These are phyloP conservation scores for Tetrapisispora taiwanensis DNA, from an alignment of 805 yeast genomes.

Conservation along the genomic window DNA sequence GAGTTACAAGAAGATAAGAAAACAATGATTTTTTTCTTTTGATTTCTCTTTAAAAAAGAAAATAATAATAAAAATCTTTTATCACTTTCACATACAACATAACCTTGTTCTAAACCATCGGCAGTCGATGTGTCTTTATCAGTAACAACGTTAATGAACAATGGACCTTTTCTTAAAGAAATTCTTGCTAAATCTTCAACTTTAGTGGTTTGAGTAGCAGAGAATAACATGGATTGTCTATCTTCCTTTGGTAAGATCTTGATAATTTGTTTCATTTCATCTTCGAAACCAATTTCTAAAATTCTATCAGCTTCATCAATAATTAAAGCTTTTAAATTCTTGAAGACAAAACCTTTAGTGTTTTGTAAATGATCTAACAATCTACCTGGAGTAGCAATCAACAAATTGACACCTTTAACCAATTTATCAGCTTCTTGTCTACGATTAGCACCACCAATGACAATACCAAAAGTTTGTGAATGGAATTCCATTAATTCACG, in stretches of 20 bases:
- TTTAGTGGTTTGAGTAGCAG: conserved; percentile 99
- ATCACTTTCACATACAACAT: conserved; percentile 94
- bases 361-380: conserved; percentile 92
- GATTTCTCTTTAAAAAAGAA: conserved; percentile 87
- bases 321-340: conserved; percentile 84
- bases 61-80: conserved; percentile 82
- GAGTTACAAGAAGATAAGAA: conserved; percentile 94
- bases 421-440: conserved; percentile 95
- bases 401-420: conserved; percentile 82
- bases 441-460: conserved; percentile 97
- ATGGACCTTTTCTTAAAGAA: conserved; percentile 86
- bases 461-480: conserved; percentile 91
- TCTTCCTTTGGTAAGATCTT: conserved; percentile 85
- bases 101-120: conserved; percentile 96
- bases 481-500: conserved; percentile 85
- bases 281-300: conserved; percentile 95
- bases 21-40: conserved; percentile 86
- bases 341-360: conserved; percentile 86
- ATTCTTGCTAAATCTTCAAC: conserved; percentile 97
- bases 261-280: conserved; percentile 95
- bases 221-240: conserved; percentile 92
- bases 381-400: conserved; percentile 97
- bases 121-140: conserved; percentile 82
- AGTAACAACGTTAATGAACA: conserved; percentile 85
- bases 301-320: conserved; percentile 98